Evolutionary conservation across 768 basidiomycete species (phyloP).

Genomic region (Mycena pura): DNA sequence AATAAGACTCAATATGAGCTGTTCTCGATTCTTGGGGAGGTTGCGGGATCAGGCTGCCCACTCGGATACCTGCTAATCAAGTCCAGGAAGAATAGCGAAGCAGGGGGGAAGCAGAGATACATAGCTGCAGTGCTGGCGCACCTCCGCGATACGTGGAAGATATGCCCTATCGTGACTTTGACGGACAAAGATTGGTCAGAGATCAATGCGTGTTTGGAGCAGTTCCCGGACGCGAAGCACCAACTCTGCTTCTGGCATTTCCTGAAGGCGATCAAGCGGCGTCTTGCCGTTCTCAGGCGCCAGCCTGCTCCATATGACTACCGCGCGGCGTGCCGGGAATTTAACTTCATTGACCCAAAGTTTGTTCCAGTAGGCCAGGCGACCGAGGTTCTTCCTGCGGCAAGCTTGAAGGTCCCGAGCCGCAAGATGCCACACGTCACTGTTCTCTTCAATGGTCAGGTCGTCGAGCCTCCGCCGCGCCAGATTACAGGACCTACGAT

Average conservation of each 20-base stretch:
- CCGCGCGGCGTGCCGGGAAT: slow-evolving; percentile 31
- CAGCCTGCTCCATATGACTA: slow-evolving; percentile 37
- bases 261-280: slow-evolving; percentile 35
- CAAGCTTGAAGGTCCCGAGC: neutral
- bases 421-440: too few relatives aligned
- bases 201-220: slow-evolving; percentile 38
- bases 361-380: slow-evolving; percentile 36
- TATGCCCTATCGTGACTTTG: slow-evolving; percentile 28
- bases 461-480: too few relatives aligned
- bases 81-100: slow-evolving; percentile 8
- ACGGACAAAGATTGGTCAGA: slow-evolving; percentile 43
- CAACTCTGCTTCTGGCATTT: slow-evolving; percentile 49
- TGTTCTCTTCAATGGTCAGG: neutral
- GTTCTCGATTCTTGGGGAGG: slow-evolving; percentile 40
- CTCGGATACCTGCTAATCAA: slow-evolving; percentile 38
- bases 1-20: slow-evolving; percentile 40
- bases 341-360: slow-evolving; percentile 31
- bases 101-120: slow-evolving; percentile 33
- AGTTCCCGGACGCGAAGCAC: slow-evolving; percentile 41
- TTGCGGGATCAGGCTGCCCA: slow-evolving; percentile 40
- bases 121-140: slow-evolving; percentile 32
- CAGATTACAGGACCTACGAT: too few relatives aligned
- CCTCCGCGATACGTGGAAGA: slow-evolving; percentile 29
- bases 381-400: neutral
- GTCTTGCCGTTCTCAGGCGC: slow-evolving; percentile 32